Percentiles rank a stretch among this genome's conserved stretches.
Evolutionary conservation across 257 asterid genomes (phyloP).

Genomic region (Solanum clarkiae): DNA sequence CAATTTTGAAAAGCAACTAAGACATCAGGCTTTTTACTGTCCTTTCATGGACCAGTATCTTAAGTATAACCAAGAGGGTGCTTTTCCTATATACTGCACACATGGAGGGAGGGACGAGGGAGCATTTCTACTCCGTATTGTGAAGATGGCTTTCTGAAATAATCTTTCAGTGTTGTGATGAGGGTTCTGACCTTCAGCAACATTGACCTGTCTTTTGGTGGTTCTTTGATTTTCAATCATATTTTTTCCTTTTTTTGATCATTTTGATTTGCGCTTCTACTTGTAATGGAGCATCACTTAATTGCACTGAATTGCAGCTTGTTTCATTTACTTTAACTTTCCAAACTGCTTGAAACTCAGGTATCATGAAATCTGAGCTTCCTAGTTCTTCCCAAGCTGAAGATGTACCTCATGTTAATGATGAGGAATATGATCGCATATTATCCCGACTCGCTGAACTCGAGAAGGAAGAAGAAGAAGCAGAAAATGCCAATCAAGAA

Average conservation of each 20-base stretch:
- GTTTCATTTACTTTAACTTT: not conserved
- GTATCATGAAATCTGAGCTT: slow-evolving; percentile 7
- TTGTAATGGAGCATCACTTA: not conserved
- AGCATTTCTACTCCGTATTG: not conserved
- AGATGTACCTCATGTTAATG: slow-evolving; percentile 17
- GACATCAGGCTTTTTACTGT: not conserved
- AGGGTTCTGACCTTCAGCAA: not conserved
- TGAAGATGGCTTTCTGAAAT: not conserved
- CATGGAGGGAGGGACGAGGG: not conserved
- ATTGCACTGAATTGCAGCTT: not conserved
- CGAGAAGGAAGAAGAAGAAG: slow-evolving; percentile 85
- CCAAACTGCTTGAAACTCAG: slow-evolving; percentile 13
- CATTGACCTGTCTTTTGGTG: not conserved
- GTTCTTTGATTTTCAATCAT: not conserved
- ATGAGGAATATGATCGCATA: slow-evolving; percentile 53
- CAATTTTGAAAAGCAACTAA: not conserved
- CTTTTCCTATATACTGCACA: not conserved
- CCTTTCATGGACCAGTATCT: not conserved
- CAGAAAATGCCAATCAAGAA: slow-evolving; percentile 32
- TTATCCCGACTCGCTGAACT: slow-evolving; percentile 49
- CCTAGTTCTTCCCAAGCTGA: slow-evolving; percentile 14
- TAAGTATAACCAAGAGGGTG: not conserved
- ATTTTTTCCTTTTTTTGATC: not conserved
- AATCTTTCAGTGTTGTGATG: not conserved
- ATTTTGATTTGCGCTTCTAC: not conserved